Evolutionary conservation across 768 basidiomycete genomes (phyloP), one percentile per base, ranked within the genome.

Genomic region (Kwoniella pini): DNA sequence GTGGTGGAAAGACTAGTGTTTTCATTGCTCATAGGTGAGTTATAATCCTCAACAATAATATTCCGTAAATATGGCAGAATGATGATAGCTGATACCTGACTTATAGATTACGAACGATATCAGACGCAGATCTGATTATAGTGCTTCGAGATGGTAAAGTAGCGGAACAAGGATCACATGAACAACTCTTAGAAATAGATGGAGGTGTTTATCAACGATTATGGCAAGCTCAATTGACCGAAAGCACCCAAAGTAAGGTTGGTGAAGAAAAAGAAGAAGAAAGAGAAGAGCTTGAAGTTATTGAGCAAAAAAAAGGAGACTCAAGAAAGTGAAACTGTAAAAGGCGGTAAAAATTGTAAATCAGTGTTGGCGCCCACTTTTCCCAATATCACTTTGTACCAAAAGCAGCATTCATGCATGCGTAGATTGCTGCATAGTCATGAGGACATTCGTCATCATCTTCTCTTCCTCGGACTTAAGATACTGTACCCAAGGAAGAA

Each of bases 21-120:
- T 99, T 99, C 74, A 94, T 99, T 60, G 96, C 96, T 0, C 96
- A 99, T 78, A 79, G 81, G 79, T 99, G 43, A 85, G 91, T 40
- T 95, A 92, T n/a, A 1, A n/a, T 21, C 4, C 15, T 19, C 27
- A 15, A 15, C 33, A 15, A 15, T 7, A 15, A 36, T 15, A 36
- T 7, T 7, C 33, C 33, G 33, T 24, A 44, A 44, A 24, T 44
- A 10, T 7, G 11, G 85, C 92, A n/a, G 91, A 89, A 87, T 67
- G 62, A 82, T 80, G 13, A 11, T 31, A 30, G 9, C 53, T 49
- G 4, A n/a, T 13, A 19, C 36, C 12, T 57, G 6, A 31, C 17
- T 24, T 36, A 27, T 26, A 63, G 62, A 52, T 50, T 63, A 2
- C 54, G 62, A 38, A 65, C 69, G 12, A 62, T 69, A 30, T 62